Conservation (phyloP, 2,329 filamentous ascomycete species). For the Ilyonectria robusta region DNA sequence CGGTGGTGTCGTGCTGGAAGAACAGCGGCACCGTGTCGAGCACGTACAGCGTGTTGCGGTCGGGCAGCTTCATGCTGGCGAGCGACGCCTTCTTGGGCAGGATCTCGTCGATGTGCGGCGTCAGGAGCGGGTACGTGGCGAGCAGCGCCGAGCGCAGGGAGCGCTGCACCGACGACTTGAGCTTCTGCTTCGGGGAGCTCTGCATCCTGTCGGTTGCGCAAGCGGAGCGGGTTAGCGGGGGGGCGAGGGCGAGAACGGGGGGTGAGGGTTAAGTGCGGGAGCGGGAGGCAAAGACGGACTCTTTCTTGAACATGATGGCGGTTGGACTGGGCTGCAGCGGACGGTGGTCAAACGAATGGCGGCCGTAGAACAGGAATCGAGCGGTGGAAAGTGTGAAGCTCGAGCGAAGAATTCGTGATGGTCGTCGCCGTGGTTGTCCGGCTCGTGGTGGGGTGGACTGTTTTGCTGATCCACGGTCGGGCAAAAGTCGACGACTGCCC, state of each 20-base stretch:
- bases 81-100: slow-evolving; percentile 95
- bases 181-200: slow-evolving; percentile 88
- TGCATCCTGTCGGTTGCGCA: slow-evolving; percentile 72
- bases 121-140: slow-evolving; percentile 87
- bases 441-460: slow-evolving; percentile 40
- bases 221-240: slow-evolving; percentile 36
- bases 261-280: slow-evolving; percentile 5
- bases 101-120: slow-evolving; percentile 91
- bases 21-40: slow-evolving; percentile 85
- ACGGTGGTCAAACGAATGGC: background rate
- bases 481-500: slow-evolving; percentile 47
- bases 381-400: slow-evolving; percentile 1
- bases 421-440: slow-evolving; percentile 22
- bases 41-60: slow-evolving; percentile 90
- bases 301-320: slow-evolving; percentile 90
- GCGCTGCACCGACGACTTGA: slow-evolving; percentile 96
- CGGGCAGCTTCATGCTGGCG: slow-evolving; percentile 92
- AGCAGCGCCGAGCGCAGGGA: slow-evolving; percentile 86
- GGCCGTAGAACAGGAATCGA: background rate
- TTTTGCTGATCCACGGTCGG: slow-evolving; percentile 28
- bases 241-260: background rate
- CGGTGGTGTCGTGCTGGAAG: slow-evolving; percentile 85
- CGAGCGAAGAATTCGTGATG: slow-evolving; percentile 9
- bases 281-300: slow-evolving; percentile 67
- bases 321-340: slow-evolving; percentile 27